A percentile compares a stretch with the other conserved stretches of the same genome.
Evolutionary conservation across 208 protist species (phyloP).

Genomic region (Wallacemonas rigidus): DNA sequence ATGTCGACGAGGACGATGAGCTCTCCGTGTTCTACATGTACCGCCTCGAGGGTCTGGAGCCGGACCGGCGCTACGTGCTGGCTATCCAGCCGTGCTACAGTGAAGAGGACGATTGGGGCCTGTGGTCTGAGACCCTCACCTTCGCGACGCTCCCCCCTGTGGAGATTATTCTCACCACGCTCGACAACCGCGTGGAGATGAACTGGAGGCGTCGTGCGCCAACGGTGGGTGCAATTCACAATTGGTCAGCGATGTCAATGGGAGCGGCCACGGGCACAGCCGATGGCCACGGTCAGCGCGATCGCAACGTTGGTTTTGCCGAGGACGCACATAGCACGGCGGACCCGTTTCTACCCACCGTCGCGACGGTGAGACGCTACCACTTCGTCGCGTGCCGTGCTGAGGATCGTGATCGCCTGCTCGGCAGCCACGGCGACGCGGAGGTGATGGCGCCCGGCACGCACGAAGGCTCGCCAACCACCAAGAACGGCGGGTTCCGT

Average conservation of each 20-base stretch:
- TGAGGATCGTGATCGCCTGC: constrained; percentile 25
- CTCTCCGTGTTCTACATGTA: constrained; percentile 32
- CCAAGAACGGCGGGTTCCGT: not conserved
- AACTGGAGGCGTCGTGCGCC: constrained; percentile 24
- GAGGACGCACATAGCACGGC: not conserved
- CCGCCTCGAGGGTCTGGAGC: constrained; percentile 57
- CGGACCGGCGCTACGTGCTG: constrained; percentile 77
- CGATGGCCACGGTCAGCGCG: not conserved
- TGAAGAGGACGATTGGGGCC: constrained; percentile 66
- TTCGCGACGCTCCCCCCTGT: constrained; percentile 71
- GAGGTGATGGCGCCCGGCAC: not conserved
- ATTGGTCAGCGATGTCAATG: constrained; percentile 7
- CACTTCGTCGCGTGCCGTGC: constrained; percentile 48
- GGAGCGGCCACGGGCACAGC: not conserved
- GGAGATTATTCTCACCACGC: constrained; percentile 34
- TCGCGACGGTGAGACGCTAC: constrained; percentile 40
- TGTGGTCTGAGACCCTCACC: constrained; percentile 71
- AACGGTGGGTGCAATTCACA: not conserved
- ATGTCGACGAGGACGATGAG: constrained; percentile 25
- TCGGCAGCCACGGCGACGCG: not conserved
- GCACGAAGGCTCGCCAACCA: not conserved
- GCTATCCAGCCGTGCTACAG: constrained; percentile 88
- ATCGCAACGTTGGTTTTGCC: constrained; percentile 13
- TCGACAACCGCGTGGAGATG: constrained; percentile 48
- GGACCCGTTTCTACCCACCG: constrained; percentile 6